Conservation (phyloP, 169 alveolate genomes). For the Perkinsus olseni region DNA sequence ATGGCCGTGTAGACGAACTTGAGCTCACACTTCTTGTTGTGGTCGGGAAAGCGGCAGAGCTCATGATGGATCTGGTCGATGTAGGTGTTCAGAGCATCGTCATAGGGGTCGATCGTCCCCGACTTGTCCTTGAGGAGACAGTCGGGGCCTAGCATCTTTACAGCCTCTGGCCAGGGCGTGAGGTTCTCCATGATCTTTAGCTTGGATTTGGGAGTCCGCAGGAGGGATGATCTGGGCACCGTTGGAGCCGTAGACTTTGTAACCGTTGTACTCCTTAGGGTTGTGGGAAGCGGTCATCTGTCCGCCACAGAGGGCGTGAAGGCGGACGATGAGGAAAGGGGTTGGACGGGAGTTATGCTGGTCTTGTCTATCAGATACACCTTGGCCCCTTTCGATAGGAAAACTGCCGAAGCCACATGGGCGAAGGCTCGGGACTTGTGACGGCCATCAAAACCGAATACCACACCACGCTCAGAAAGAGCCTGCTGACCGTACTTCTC, state of each 20-base stretch:
- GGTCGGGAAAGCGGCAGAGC: slow-evolving; percentile 28
- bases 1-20: slow-evolving; percentile 51
- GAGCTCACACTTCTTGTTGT: slow-evolving; percentile 37
- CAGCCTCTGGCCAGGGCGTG: slow-evolving; percentile 34
- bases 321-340: slow-evolving; percentile 38
- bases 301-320: slow-evolving; percentile 47
- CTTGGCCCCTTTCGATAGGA: slow-evolving; percentile 44
- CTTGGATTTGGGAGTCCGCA: slow-evolving; percentile 36
- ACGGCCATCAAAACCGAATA: slow-evolving; percentile 58
- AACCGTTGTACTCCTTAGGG: slow-evolving; percentile 54
- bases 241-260: slow-evolving; percentile 49
- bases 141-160: slow-evolving; percentile 27
- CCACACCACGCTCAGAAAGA: slow-evolving; percentile 45
- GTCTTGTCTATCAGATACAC: slow-evolving; percentile 43
- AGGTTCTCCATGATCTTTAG: slow-evolving; percentile 36
- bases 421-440: slow-evolving; percentile 57
- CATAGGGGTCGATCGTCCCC: slow-evolving; percentile 42
- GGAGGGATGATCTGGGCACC: slow-evolving; percentile 57
- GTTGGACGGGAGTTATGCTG: slow-evolving; percentile 55
- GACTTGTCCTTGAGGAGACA: slow-evolving; percentile 40
- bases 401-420: slow-evolving; percentile 53
- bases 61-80: slow-evolving; percentile 34
- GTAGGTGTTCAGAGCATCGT: slow-evolving; percentile 38
- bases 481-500: slow-evolving; percentile 36
- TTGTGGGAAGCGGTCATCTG: slow-evolving; percentile 61